Evolutionary conservation across 352 stramenopile species (phyloP).

Genomic region (Pilasporangium apinafurcum): DNA sequence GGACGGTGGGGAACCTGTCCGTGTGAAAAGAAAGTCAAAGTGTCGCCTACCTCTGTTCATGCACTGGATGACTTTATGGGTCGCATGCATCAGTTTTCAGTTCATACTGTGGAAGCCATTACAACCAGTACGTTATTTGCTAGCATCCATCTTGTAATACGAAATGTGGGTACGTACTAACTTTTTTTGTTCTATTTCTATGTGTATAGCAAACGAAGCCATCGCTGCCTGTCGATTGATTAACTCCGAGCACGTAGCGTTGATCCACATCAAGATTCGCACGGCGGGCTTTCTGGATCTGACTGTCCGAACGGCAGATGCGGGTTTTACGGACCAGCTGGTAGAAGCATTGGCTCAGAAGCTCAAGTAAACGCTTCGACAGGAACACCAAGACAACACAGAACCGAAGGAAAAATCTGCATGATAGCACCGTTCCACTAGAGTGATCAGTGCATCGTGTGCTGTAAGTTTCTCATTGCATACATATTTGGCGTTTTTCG

Average conservation of each 20-base stretch:
- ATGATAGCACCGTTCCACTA: too few species aligned
- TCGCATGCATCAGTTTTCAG: slow-evolving; percentile 70
- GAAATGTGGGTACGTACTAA: neutral
- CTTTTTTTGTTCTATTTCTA: slow-evolving; percentile 1
- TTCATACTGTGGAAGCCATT: slow-evolving; percentile 84
- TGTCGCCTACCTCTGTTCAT: slow-evolving; percentile 72
- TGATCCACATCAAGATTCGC: slow-evolving; percentile 86
- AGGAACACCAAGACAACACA: too few species aligned
- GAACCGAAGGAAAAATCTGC: too few species aligned
- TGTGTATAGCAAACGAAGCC: slow-evolving; percentile 72
- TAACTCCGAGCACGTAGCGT: slow-evolving; percentile 76
- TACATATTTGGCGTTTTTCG: too few species aligned
- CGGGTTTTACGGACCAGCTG: slow-evolving; percentile 75
- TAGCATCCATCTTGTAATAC: neutral
- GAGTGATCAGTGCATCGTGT: too few species aligned
- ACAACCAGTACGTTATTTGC: slow-evolving; percentile 56
- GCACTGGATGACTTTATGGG: slow-evolving; percentile 80
- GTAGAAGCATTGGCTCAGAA: slow-evolving; percentile 50
- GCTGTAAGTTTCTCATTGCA: too few species aligned
- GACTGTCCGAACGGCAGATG: slow-evolving; percentile 81
- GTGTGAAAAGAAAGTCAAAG: slow-evolving; percentile 81
- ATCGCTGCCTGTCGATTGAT: slow-evolving; percentile 72
- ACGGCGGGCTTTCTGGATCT: slow-evolving; percentile 78
- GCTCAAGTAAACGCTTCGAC: slow-evolving; percentile 74
- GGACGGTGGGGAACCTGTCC: slow-evolving; percentile 74